These are phyloP conservation scores for Physcomitrellopsis africana DNA, from an alignment of 225 moss, liverwort and hornwort genomes.

Conservation along the genomic window DNA sequence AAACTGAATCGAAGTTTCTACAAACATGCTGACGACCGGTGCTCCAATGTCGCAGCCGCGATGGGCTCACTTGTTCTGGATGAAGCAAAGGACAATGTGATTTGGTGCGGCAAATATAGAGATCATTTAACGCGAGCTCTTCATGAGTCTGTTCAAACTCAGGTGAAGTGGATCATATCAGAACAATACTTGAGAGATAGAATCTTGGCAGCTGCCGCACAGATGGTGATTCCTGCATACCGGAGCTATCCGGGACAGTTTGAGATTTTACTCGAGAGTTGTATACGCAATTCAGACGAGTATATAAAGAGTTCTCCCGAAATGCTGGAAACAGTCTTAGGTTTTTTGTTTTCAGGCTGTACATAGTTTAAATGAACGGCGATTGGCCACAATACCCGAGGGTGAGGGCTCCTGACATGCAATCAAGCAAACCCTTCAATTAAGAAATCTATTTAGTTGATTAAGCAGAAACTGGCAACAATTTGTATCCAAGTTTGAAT, in stretches of 20 bases:
- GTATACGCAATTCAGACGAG: neutral
- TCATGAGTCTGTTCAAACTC: conserved; percentile 66
- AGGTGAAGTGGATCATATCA: conserved; percentile 70
- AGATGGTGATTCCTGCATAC: neutral
- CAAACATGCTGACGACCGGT: conserved; percentile 79
- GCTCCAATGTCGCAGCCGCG: conserved; percentile 61
- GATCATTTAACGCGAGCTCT: conserved; percentile 58
- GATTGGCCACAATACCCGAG: too few relatives aligned
- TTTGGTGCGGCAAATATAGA: conserved; percentile 65
- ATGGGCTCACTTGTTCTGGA: conserved; percentile 66
- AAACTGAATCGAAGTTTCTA: conserved; percentile 67
- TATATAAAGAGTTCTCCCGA: conserved; percentile 28
- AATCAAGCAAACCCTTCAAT: too few relatives aligned
- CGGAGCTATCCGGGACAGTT: neutral
- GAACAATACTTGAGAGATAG: conserved; percentile 72
- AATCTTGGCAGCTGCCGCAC: conserved; percentile 53
- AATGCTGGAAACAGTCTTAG: conserved; percentile 7
- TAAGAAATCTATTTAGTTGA: too few relatives aligned
- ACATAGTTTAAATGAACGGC: too few relatives aligned
- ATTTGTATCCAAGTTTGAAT: too few relatives aligned
- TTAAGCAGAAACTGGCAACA: too few relatives aligned
- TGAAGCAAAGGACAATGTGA: conserved; percentile 68
- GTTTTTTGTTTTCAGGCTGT: conserved; percentile 12
- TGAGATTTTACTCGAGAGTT: neutral
- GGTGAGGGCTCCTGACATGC: too few relatives aligned